Evolutionary conservation across 441 rosid species (phyloP), one percentile per base, ranked within the genome.

Genomic region (Raphanus hybrid): DNA sequence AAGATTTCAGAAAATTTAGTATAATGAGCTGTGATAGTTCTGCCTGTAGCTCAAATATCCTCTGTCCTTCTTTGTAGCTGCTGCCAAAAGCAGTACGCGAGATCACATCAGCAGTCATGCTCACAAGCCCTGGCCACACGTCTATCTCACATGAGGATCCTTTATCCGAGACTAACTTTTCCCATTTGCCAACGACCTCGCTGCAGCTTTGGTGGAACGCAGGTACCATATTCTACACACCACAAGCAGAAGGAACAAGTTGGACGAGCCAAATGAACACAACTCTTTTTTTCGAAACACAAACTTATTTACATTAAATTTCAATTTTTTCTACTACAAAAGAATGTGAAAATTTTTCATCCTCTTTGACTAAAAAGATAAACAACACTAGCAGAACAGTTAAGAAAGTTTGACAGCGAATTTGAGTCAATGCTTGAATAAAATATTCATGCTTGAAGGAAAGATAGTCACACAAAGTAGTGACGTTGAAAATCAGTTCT

Each of bases 51-150:
- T 85, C 78, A 45, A 85, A 87, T 3, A 87, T 84, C 45, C 54
- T 80, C 9, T 57, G 84, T 1, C 90, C 90, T 75, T 87, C 87
- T 73, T 84, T 83, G 45, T 71, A 82, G 79, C 82, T 85, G 67
- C 87, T 85, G 0, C 90, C 90, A 77, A 87, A 87, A 37, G 88
- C 82, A 1, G 90, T 82, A 52, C 84, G 81, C 6, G 88, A 87
- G 80, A 87, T 87, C 23, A 80, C 85, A 73, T 87, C 90, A 4
- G 72, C 77, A 9, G 87, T 85, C 60, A 87, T 50, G 32, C 34
- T 81, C 66, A 73, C 64, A 45, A 87, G 78, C 45, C 77, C 39
- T 9, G 87, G 83, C 90, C 88, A 85, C 2, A 82, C 81, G 15
- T 87, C 87, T 4, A 87, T 35, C 69, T 85, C 87, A 74, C 82